Evolutionary conservation across 2,329 filamentous ascomycete species (phyloP).

Genomic region (Cytospora leucostoma): DNA sequence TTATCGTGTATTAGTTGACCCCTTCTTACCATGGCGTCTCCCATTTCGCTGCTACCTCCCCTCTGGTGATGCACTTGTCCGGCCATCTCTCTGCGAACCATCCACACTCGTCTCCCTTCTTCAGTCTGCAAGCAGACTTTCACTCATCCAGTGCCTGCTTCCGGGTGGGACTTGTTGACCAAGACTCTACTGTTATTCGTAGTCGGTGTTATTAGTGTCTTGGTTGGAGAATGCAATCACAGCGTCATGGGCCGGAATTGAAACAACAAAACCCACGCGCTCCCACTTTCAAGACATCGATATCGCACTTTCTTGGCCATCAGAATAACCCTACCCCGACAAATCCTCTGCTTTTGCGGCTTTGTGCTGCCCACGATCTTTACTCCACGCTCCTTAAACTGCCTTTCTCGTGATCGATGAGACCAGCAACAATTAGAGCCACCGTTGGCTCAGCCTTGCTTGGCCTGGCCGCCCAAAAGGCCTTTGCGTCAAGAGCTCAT

Average conservation of each 20-base stretch:
- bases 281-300: slow-evolving; percentile 17
- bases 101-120: slow-evolving; percentile 10
- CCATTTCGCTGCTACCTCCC: slow-evolving; percentile 15
- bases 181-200: slow-evolving; percentile 11
- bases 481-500: slow-evolving; percentile 43
- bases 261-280: slow-evolving; percentile 18
- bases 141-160: slow-evolving; percentile 21
- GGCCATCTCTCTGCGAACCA: slow-evolving; percentile 19
- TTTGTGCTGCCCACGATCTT: slow-evolving; percentile 26
- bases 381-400: slow-evolving; percentile 24
- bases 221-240: slow-evolving; percentile 21
- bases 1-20: slow-evolving; percentile 1
- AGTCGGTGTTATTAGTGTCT: slow-evolving; percentile 10
- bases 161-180: slow-evolving; percentile 9
- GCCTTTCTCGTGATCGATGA: slow-evolving; percentile 47
- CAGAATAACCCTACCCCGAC: slow-evolving; percentile 5
- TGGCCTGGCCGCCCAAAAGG: slow-evolving; percentile 46
- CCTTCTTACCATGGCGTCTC: slow-evolving; percentile 14
- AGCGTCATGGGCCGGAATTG: slow-evolving; percentile 14
- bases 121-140: slow-evolving; percentile 19
- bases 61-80: neutral
- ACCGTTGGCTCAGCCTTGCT: slow-evolving; percentile 52
- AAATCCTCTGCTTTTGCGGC: slow-evolving; percentile 13
- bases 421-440: slow-evolving; percentile 51
- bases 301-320: neutral